These are phyloP conservation scores for Dactylellina parvicollis DNA, from an alignment of 2,329 filamentous ascomycete species.

Conservation along the genomic window DNA sequence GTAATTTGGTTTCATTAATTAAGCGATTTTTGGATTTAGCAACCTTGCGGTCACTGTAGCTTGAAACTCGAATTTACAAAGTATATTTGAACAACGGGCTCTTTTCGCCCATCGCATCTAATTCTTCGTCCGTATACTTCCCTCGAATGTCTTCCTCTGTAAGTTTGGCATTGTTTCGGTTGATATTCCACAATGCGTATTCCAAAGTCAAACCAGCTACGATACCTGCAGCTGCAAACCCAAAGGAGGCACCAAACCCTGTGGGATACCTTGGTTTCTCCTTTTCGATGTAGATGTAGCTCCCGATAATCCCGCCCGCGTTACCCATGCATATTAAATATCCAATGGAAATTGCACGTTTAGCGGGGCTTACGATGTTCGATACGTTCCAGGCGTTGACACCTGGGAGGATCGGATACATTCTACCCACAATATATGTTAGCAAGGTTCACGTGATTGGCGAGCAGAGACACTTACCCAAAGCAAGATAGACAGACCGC, in stretches of 20 bases:
- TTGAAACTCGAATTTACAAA: too few species aligned
- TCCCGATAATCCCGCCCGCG: conserved; percentile 61
- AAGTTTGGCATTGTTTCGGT: conserved; percentile 57
- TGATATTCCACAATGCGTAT: conserved; percentile 54
- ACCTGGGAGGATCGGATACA: conserved; percentile 63
- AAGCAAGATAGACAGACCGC: conserved; percentile 63
- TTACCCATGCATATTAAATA: conserved; percentile 63
- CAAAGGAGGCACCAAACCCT: conserved; percentile 60
- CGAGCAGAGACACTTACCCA: conserved; percentile 54
- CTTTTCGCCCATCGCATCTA: conserved; percentile 60
- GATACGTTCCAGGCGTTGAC: conserved; percentile 63
- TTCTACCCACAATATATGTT: conserved; percentile 59
- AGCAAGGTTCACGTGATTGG: neutral
- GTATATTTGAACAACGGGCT: conserved; percentile 60
- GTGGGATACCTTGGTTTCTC: conserved; percentile 60
- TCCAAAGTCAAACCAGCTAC: conserved; percentile 55
- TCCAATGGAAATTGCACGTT: conserved; percentile 63
- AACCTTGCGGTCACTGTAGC: too few species aligned
- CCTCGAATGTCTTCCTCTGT: conserved; percentile 57
- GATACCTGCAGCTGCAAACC: conserved; percentile 56
- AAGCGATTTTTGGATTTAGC: too few species aligned
- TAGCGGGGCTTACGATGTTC: conserved; percentile 61
- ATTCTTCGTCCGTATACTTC: conserved; percentile 59
- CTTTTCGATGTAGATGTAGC: conserved; percentile 59
- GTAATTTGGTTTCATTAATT: too few species aligned